Evolutionary conservation across 1,139 yeast genomes (phyloP).

Genomic region (Scheffersomyces insectosa): DNA sequence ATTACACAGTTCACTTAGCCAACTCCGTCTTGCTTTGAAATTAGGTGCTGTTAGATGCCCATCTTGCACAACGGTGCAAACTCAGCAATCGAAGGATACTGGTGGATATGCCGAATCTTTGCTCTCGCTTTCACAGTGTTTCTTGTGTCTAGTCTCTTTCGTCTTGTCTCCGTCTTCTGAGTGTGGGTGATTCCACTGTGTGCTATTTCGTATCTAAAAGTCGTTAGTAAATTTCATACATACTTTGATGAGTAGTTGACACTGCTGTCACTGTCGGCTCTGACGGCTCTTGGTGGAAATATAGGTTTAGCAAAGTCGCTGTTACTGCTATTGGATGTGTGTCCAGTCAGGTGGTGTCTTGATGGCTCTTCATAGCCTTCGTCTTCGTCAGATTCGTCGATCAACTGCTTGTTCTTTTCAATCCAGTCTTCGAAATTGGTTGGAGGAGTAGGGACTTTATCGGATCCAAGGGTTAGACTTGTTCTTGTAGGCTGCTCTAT

Average conservation of each 20-base stretch:
- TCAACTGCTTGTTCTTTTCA: slow-evolving; percentile 43
- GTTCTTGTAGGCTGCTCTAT: slow-evolving; percentile 13
- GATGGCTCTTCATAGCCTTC: slow-evolving; percentile 18
- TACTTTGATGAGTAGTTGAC: slow-evolving; percentile 37
- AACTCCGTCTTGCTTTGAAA: too few species aligned
- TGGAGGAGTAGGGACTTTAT: slow-evolving; percentile 22
- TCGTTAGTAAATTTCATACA: slow-evolving; percentile 15
- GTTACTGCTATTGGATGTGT: slow-evolving; percentile 5
- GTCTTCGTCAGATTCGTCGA: slow-evolving; percentile 45
- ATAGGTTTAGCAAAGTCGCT: slow-evolving; percentile 17
- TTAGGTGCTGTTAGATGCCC: too few species aligned
- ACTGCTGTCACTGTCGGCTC: slow-evolving; percentile 44
- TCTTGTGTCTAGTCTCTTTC: too few species aligned
- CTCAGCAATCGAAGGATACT: too few species aligned
- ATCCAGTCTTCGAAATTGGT: slow-evolving; percentile 54
- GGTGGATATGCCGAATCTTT: too few species aligned
- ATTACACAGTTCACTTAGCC: too few species aligned
- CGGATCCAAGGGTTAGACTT: not conserved
- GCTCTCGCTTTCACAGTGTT: too few species aligned
- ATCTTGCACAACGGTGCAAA: too few species aligned
- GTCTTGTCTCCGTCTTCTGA: too few species aligned
- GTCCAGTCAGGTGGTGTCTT: not conserved
- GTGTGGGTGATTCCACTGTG: too few species aligned
- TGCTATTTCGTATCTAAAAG: too few species aligned
- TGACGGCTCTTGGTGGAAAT: slow-evolving; percentile 29